Percentiles rank a stretch among this genome's conserved stretches.
Evolutionary conservation across 345 rosid genomes (phyloP).

Genomic region (Lumnitzera littorea): DNA sequence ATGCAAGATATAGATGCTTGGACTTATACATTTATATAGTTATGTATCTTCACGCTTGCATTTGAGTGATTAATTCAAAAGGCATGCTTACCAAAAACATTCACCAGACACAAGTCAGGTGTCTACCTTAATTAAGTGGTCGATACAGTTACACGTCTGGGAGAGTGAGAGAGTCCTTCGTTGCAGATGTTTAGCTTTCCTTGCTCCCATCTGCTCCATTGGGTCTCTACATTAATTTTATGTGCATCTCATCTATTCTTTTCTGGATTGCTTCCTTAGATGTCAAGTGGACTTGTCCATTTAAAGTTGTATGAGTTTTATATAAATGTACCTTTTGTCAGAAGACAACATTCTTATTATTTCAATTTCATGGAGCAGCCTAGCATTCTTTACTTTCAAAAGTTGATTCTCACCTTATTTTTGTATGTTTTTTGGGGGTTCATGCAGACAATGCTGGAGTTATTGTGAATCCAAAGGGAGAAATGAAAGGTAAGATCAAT

Average conservation of each 20-base stretch:
- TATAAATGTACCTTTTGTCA: no score
- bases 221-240: slow-evolving; percentile 15
- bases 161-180: slow-evolving; percentile 19
- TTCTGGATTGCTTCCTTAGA: neutral
- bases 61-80: neutral
- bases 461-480: slow-evolving; percentile 78
- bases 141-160: slow-evolving; percentile 41
- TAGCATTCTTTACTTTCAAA: neutral
- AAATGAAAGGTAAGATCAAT: slow-evolving; percentile 54
- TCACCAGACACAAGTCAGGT: slow-evolving; percentile 36
- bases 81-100: neutral
- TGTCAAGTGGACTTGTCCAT: no score
- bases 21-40: neutral
- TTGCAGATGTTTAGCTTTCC: slow-evolving; percentile 24
- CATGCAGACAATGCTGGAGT: slow-evolving; percentile 72
- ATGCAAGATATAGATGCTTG: no score
- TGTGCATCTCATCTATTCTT: neutral
- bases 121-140: slow-evolving; percentile 19
- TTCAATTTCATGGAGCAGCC: no score
- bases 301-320: no score
- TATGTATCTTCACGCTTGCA: neutral
- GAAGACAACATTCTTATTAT: no score
- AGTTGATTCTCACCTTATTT: neutral
- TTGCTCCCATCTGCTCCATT: slow-evolving; percentile 28
- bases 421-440: neutral